phyloP scores from a whole-genome alignment of 2,329 filamentous ascomycete genomes.

The Pestalotiopsis sp. region DNA sequence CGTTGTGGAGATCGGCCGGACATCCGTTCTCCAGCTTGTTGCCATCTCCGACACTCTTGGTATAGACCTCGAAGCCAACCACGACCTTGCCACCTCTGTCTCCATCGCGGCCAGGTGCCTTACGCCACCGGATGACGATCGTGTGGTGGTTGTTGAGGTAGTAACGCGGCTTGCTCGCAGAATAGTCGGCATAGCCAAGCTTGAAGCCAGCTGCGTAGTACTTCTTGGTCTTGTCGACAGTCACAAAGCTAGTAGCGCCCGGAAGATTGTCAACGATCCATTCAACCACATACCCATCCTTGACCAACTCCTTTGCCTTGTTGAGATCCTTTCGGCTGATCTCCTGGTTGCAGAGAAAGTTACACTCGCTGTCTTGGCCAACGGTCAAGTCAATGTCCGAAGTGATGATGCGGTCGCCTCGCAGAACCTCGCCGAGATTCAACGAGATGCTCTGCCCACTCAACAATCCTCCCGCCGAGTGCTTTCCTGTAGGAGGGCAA shows the following conservation, averaged over 20 bases:
- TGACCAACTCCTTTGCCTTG: constrained; percentile 72
- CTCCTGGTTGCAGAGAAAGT: constrained; percentile 70
- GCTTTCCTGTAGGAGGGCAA: constrained; percentile 74
- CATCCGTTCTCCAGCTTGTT: constrained; percentile 68
- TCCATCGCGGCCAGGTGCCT: constrained; percentile 69
- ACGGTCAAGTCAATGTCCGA: constrained; percentile 84
- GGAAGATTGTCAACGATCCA: constrained; percentile 95
- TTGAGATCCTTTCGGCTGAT: constrained; percentile 67
- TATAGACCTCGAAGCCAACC: constrained; percentile 87
- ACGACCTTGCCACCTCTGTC: constrained; percentile 76
- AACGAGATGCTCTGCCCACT: constrained; percentile 79
- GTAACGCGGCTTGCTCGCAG: constrained; percentile 62
- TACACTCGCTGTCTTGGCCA: constrained; percentile 74
- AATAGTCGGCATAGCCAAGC: constrained; percentile 74
- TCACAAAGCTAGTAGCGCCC: constrained; percentile 86
- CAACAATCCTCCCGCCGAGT: constrained; percentile 68
- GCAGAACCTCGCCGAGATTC: constrained; percentile 85
- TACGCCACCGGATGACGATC: constrained; percentile 78
- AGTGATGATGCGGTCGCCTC: constrained; percentile 81
- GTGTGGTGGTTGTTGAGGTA: constrained; percentile 90
- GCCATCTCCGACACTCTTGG: constrained; percentile 73
- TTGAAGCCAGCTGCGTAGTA: constrained; percentile 93
- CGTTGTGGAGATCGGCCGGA: constrained; percentile 65
- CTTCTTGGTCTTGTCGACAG: constrained; percentile 79
- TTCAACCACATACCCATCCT: constrained; percentile 82